phyloP scores from a whole-genome alignment of 179 eudicot genomes.

The Gypsophila paniculata region DNA sequence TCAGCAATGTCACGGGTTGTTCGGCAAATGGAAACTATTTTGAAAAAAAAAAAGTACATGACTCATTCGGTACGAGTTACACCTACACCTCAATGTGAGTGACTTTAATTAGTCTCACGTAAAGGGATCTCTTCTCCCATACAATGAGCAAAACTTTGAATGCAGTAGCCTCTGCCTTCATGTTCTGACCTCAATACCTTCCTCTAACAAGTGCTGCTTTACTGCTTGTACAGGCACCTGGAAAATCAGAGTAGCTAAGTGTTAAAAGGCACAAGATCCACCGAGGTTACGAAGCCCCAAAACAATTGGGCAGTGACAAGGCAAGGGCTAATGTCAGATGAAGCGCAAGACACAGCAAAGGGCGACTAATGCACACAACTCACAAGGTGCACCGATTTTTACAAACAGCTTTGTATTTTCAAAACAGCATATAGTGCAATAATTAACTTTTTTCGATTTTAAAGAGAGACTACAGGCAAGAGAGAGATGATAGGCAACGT shows the following conservation, averaged over 20 bases:
- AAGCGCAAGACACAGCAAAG: too few species aligned
- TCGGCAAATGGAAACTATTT: not conserved
- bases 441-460: too few species aligned
- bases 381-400: too few species aligned
- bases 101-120: not conserved
- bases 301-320: too few species aligned
- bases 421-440: too few species aligned
- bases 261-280: not conserved
- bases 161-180: not conserved
- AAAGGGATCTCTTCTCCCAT: not conserved
- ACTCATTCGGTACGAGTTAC: not conserved
- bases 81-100: not conserved
- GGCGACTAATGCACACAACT: too few species aligned
- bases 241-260: not conserved
- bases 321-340: too few species aligned
- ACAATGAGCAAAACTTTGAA: not conserved
- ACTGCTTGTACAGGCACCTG: constrained; percentile 78
- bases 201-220: constrained; percentile 61
- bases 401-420: too few species aligned
- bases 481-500: too few species aligned
- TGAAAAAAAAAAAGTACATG: not conserved
- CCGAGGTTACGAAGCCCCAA: not conserved
- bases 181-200: constrained; percentile 70
- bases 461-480: too few species aligned
- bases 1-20: not conserved